Percentiles rank a stretch among this genome's conserved stretches.
Evolutionary conservation across 2,329 filamentous ascomycete species (phyloP).

Genomic region (Stachybotrys chlorohalonatus): DNA sequence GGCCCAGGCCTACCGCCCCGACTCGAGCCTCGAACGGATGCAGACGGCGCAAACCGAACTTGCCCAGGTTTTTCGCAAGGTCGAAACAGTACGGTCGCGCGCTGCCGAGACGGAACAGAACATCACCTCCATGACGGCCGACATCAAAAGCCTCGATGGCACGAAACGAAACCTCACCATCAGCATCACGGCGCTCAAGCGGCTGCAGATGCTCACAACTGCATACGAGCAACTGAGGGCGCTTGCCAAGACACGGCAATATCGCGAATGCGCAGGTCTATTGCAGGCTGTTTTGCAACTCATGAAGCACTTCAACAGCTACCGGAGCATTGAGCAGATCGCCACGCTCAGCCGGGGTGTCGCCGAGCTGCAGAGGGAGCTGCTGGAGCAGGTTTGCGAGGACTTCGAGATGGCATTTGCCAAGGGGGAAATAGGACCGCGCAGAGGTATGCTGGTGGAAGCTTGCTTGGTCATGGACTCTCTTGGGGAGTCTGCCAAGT

Average conservation of each 20-base stretch:
- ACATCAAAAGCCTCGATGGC: slow-evolving; percentile 94
- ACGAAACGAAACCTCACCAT: slow-evolving; percentile 94
- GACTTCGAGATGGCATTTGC: slow-evolving; percentile 96
- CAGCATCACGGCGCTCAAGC: slow-evolving; percentile 95
- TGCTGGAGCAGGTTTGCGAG: slow-evolving; percentile 96
- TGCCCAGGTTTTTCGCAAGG: slow-evolving; percentile 83
- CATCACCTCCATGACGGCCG: slow-evolving; percentile 97
- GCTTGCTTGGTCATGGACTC: slow-evolving; percentile 93
- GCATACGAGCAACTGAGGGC: slow-evolving; percentile 94
- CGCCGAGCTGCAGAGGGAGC: slow-evolving; percentile 81
- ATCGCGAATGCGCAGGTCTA: slow-evolving; percentile 87
- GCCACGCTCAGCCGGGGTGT: slow-evolving; percentile 88
- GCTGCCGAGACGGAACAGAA: slow-evolving; percentile 89
- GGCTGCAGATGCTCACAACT: slow-evolving; percentile 96
- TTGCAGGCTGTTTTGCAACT: slow-evolving; percentile 93
- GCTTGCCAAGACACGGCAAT: slow-evolving; percentile 78
- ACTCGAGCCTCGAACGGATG: slow-evolving; percentile 84
- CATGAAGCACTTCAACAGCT: slow-evolving; percentile 98
- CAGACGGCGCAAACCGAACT: slow-evolving; percentile 85
- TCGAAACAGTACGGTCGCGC: slow-evolving; percentile 82
- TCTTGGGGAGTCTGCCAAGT: slow-evolving; percentile 76
- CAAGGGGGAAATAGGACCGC: slow-evolving; percentile 68
- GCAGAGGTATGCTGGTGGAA: slow-evolving; percentile 66
- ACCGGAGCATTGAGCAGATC: slow-evolving; percentile 96
- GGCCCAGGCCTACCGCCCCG: slow-evolving; percentile 75